Evolutionary conservation across 108 stramenopile genomes (phyloP), one percentile per base, ranked within the genome.

Genomic region (Bacterosira constricta): DNA sequence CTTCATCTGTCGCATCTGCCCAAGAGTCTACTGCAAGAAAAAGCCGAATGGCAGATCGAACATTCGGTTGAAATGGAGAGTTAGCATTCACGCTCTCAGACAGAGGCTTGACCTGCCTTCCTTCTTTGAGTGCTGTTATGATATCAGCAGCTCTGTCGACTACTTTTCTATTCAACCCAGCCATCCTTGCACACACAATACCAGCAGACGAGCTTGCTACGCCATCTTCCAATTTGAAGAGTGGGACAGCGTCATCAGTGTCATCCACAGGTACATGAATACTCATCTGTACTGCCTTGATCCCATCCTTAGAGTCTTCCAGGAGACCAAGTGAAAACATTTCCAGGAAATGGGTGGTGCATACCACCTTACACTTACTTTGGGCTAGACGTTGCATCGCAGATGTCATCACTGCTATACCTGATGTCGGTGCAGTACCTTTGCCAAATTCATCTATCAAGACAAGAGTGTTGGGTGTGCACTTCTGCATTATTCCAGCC

Each of bases 401-500:
- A 7, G 98, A 84, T 30, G 85, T 88, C 55, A 98, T 80, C 3
- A 98, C 86, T 18, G 96, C 89, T 61, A 98, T 93, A 6, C 98
- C 98, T 30, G 96, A 96, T 5, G 94, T 82, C 3, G 96, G 96
- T 34, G 89, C 90, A 17, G 97, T 97, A 1, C 93, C 97, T 71
- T 98, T 98, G 6, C 98, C 98, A 73, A 98, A 97, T 76, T 98
- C 98, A 79, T 98, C 98, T 49, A 98, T 87, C 21, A 98, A 81
- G 39, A 97, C 93, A 17, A 97, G 86, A 21, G 95, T 86, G 21
- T 80, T 71, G 11, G 82, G 80, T 11, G 96, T 90, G n/a, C 69
- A 84, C 61, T 83, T 68, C 11, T 66, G 74, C 38, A 92, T 66
- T 26, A 93, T 91, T 20, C 73, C 68, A 31, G 84, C 93, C 84